Evolutionary conservation across 1,284 basidiomycete genomes (phyloP).

Genomic region (Volvariella volvacea): DNA sequence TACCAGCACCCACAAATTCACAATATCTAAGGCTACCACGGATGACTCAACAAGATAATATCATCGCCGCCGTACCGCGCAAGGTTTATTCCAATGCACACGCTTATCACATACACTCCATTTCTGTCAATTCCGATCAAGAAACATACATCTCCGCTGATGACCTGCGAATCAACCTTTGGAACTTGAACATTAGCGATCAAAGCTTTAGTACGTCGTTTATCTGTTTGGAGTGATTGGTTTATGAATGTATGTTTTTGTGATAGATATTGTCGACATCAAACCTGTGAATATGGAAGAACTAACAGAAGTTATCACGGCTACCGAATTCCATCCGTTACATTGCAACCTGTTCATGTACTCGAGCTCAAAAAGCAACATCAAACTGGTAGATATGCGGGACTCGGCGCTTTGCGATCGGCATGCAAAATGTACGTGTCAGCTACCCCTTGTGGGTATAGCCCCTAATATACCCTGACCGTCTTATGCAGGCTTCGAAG

Average conservation of each 20-base stretch:
- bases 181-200: conserved; percentile 98
- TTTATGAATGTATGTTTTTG: conserved; percentile 5
- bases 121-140: conserved; percentile 98
- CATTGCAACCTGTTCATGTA: conserved; percentile 99
- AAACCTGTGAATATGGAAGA: conserved; percentile 99
- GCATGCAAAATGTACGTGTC: conserved; percentile 86
- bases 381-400: conserved; percentile 99
- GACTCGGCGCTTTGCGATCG: conserved; percentile 96
- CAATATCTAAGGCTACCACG: conserved; percentile 76
- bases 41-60: conserved; percentile 93
- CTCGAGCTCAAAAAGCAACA: conserved; percentile 98
- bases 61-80: conserved; percentile 96
- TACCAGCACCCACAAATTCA: conserved; percentile 51
- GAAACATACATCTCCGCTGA: conserved; percentile 99
- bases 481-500: conserved; percentile 76
- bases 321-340: conserved; percentile 96
- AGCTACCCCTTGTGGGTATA: conserved; percentile 7
- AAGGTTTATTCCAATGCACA: conserved; percentile 99
- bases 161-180: conserved; percentile 94
- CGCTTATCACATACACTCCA: conserved; percentile 99
- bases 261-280: conserved; percentile 99
- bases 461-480: conserved; percentile 10
- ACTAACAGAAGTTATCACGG: conserved; percentile 98
- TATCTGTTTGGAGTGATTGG: conserved; percentile 2
- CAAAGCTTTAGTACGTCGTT: conserved; percentile 91